Conservation (phyloP, 768 basidiomycete species). For the Rhodotorula toruloides region DNA sequence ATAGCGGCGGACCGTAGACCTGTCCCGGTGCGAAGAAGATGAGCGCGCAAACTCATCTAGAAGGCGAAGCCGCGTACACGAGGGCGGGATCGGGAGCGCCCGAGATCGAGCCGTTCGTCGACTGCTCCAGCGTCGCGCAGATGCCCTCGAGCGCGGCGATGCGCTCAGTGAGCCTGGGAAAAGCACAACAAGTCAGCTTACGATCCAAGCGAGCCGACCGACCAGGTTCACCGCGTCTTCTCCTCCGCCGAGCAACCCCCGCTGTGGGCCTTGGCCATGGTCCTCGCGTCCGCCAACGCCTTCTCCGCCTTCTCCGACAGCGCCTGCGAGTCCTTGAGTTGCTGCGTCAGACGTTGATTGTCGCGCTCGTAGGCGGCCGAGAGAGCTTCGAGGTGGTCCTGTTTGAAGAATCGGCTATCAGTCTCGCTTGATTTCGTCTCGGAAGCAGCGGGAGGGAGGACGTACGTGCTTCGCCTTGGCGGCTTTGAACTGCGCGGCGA, state of each 20-base stretch:
- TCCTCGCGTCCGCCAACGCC: neutral
- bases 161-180: too few species aligned
- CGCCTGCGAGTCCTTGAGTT: neutral
- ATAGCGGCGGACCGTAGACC: neutral
- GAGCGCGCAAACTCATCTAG: neutral
- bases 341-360: neutral
- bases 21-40: neutral
- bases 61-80: too few species aligned
- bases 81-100: neutral
- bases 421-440: neutral
- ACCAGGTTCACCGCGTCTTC: neutral
- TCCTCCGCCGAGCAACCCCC: neutral
- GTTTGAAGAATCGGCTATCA: neutral
- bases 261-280: neutral
- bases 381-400: neutral
- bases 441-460: too few species aligned
- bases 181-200: accelerated
- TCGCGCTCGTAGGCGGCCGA: neutral
- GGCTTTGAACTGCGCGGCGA: neutral
- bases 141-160: neutral
- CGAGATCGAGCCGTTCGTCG: neutral
- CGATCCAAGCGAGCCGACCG: accelerated
- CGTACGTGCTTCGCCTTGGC: neutral
- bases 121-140: neutral
- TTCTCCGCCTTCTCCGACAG: neutral